A percentile compares a stretch with the other conserved stretches of the same genome.
Evolutionary conservation across 1,139 yeast species (phyloP).

Genomic region (Magnusiomyces tetraspermus): DNA sequence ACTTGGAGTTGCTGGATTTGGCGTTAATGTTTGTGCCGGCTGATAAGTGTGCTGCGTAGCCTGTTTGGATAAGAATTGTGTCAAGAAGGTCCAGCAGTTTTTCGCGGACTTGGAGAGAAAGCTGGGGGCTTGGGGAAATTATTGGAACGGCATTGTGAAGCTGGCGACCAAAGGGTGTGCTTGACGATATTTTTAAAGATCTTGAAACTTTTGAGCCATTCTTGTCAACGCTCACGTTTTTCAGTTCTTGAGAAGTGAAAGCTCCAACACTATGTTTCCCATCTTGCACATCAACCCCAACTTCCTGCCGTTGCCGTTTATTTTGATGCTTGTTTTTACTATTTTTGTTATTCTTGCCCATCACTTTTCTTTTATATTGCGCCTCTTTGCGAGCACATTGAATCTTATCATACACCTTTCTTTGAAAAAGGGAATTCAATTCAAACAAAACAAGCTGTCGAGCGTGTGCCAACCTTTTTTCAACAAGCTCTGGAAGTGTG

Average conservation of each 20-base stretch:
- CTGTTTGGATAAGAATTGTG: conserved; percentile 10
- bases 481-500: background rate
- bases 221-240: no score
- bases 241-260: no score
- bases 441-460: conserved; percentile 16
- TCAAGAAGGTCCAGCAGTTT: conserved; percentile 13
- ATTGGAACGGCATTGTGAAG: background rate
- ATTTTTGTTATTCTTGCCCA: background rate
- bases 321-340: background rate
- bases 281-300: no score
- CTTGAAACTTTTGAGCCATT: no score
- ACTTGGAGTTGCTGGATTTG: background rate
- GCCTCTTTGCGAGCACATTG: conserved; percentile 6
- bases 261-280: no score
- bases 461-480: conserved; percentile 2
- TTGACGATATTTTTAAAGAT: background rate
- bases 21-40: background rate
- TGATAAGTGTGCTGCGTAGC: conserved; percentile 1
- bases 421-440: conserved; percentile 19
- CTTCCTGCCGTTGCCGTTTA: no score
- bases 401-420: conserved; percentile 15
- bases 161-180: background rate
- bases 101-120: conserved; percentile 16
- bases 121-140: conserved; percentile 11
- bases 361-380: background rate